These are phyloP conservation scores for Lipomyces sp. DNA, from an alignment of 805 yeast genomes.

Conservation along the genomic window DNA sequence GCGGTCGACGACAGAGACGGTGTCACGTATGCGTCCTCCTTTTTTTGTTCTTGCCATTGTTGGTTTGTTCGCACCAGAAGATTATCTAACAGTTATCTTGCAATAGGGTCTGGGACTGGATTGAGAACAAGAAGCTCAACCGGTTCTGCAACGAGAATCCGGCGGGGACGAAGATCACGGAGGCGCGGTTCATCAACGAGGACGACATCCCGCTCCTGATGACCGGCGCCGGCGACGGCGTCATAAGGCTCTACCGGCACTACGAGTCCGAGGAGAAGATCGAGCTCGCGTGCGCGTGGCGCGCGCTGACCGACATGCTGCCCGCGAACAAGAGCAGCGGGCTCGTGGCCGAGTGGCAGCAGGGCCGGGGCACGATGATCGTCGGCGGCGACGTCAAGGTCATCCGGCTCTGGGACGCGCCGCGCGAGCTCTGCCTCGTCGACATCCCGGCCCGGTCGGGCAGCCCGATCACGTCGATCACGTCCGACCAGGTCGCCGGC, in stretches of 20 bases:
- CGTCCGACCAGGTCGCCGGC: conserved; percentile 95
- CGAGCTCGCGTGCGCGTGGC: conserved; percentile 80
- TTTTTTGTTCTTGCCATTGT: not conserved
- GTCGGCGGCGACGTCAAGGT: conserved; percentile 95
- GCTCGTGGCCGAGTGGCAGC: conserved; percentile 92
- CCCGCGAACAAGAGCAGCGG: conserved; percentile 81
- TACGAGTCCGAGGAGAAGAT: conserved; percentile 56
- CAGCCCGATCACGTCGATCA: conserved; percentile 79
- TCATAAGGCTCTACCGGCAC: conserved; percentile 78
- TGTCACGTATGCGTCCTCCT: conserved; percentile 43
- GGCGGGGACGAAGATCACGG: conserved; percentile 83
- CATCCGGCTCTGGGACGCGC: conserved; percentile 94
- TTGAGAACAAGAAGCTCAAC: conserved; percentile 51
- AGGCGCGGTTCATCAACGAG: conserved; percentile 80
- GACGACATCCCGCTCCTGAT: conserved; percentile 83
- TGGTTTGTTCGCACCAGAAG: no score
- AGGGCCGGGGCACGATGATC: conserved; percentile 81
- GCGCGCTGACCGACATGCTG: conserved; percentile 82
- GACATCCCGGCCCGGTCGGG: conserved; percentile 92
- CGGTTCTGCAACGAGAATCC: conserved; percentile 83
- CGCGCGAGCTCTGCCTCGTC: conserved; percentile 77
- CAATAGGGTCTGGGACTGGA: conserved; percentile 83
- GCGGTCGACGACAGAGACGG: conserved; percentile 81
- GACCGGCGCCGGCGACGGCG: conserved; percentile 92
- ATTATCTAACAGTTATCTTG: conserved; percentile 1